Percentiles rank a stretch among this genome's conserved stretches.
These are phyloP conservation scores for Pythium aphanidermatum DNA, from an alignment of 352 stramenopile species.

Conservation along the genomic window DNA sequence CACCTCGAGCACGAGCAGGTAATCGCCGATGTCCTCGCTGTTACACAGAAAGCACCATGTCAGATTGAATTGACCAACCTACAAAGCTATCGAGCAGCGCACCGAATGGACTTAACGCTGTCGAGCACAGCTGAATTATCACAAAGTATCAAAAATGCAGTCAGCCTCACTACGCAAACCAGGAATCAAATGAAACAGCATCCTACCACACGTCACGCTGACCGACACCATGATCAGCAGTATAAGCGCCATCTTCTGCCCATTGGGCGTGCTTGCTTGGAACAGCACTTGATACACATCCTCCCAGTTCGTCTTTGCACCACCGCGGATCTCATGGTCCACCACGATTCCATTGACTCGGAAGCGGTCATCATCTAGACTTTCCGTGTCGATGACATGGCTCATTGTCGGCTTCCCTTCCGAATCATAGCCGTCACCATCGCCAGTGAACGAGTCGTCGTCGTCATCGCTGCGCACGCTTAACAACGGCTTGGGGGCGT, in stretches of 20 bases:
- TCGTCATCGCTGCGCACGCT: slow-evolving; percentile 19
- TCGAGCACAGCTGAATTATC: slow-evolving; percentile 49
- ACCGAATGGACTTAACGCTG: slow-evolving; percentile 65
- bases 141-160: not conserved
- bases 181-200: not conserved
- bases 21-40: slow-evolving; percentile 55
- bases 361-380: slow-evolving; percentile 42
- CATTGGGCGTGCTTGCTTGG: slow-evolving; percentile 59
- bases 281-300: slow-evolving; percentile 70
- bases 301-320: slow-evolving; percentile 54
- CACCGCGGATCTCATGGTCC: slow-evolving; percentile 63
- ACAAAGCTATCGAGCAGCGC: slow-evolving; percentile 4
- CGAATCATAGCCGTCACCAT: slow-evolving; percentile 25
- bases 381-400: slow-evolving; percentile 21
- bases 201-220: slow-evolving; percentile 49
- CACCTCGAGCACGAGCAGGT: slow-evolving; percentile 60
- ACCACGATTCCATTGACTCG: slow-evolving; percentile 75
- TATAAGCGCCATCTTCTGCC: slow-evolving; percentile 56
- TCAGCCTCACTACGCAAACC: not conserved
- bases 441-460: slow-evolving; percentile 17
- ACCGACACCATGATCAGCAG: slow-evolving; percentile 65
- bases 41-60: not conserved
- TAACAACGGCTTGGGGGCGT: slow-evolving; percentile 11
- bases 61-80: too few relatives aligned
- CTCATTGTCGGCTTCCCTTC: slow-evolving; percentile 27